Evolutionary conservation across 2,329 filamentous ascomycete species (phyloP), one percentile per base, ranked within the genome.

Genomic region (Talaromyces funiculosus): DNA sequence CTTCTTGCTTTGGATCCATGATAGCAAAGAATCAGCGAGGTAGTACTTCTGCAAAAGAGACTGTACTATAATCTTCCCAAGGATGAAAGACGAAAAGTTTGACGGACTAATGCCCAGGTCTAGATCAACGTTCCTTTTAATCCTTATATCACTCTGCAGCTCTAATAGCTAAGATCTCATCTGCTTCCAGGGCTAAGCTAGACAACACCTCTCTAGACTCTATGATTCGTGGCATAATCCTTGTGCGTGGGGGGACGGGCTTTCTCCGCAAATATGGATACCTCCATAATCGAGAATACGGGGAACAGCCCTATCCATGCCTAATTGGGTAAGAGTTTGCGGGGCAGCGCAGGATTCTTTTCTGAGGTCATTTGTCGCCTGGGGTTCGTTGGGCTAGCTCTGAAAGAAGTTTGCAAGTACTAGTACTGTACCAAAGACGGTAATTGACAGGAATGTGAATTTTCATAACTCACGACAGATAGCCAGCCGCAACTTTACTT

Each of bases 381-480:
- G 9, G 31, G 31, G 31, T 33, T 33, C 31, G 31, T 33, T 33
- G 31, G 31, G 31, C 31, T 10, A 33, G 31, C 6, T 33, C n/a
- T n/a, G 12, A 33, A 10, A 33, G 8, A 4, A 8, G 31, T 33
- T 33, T 33, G n/a, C n/a, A n/a, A n/a, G n/a, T n/a, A n/a, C n/a
- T n/a, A n/a, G n/a, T n/a, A n/a, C n/a, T n/a, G n/a, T 33, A 33
- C 31, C 8, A 57, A 62, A 61, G 54, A 62, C 62, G 37, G 62
- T n/a, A 31, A 65, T 54, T 18, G 62, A 62, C 38, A 65, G 60
- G 62, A 31, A 31, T 4, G 29, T 31, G 29, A 4, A 31, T 8
- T 4, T 31, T 31, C 29, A 31, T 8, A 31, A n/a, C n/a, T n/a
- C 8, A 31, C 29, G 8, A 31, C 29, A 31, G n/a, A n/a, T n/a